Evolutionary conservation across 495 filamentous ascomycete genomes (phyloP).

Genomic region (Penicillium fimorum): DNA sequence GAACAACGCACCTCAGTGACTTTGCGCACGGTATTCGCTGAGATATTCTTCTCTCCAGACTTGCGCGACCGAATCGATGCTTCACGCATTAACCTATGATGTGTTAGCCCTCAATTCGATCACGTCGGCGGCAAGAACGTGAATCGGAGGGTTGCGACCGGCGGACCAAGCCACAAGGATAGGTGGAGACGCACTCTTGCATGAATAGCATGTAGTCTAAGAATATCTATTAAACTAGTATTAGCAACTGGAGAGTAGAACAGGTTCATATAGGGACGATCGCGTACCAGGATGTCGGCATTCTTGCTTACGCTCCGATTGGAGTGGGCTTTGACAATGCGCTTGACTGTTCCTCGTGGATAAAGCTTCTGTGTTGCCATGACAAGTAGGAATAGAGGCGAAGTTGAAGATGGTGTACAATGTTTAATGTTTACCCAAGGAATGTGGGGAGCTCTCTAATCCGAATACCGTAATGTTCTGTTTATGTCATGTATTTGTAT

Average conservation of each 20-base stretch:
- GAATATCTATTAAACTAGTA: conserved; percentile 59
- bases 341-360: conserved; percentile 79
- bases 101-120: conserved; percentile 3
- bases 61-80: conserved; percentile 74
- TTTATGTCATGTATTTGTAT: conserved; percentile 5
- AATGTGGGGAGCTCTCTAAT: conserved; percentile 4
- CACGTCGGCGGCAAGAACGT: background rate
- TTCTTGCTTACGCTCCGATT: conserved; percentile 79
- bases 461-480: conserved; percentile 4
- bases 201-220: conserved; percentile 89
- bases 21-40: conserved; percentile 70
- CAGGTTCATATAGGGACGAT: background rate
- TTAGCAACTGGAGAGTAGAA: background rate
- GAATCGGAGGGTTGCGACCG: background rate
- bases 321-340: conserved; percentile 86
- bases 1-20: conserved; percentile 63
- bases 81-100: conserved; percentile 74
- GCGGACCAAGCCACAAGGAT: background rate
- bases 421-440: conserved; percentile 1
- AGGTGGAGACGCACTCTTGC: conserved; percentile 61
- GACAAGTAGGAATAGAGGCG: background rate
- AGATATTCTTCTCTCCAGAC: conserved; percentile 68
- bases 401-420: background rate
- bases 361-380: conserved; percentile 70
- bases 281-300: conserved; percentile 78